Percentiles rank a stretch among this genome's conserved stretches.
Evolutionary conservation across 257 asterid species (phyloP).

Genomic region (Fraxinus americana): DNA sequence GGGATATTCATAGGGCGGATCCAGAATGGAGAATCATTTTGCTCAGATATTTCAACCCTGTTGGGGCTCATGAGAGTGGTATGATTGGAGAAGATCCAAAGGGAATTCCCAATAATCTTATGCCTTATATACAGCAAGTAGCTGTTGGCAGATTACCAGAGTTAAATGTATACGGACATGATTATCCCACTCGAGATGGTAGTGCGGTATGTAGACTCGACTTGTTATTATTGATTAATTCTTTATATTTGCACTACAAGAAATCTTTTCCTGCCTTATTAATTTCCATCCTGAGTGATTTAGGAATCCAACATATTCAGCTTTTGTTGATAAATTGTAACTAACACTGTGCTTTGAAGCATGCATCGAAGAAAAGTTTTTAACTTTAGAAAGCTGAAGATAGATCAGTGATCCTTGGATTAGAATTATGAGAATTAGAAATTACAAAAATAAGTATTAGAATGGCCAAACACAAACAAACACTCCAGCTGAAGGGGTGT

Average conservation of each 20-base stretch:
- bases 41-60: constrained; percentile 93
- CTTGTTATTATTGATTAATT: neutral
- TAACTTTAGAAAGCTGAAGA: no score
- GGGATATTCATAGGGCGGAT: constrained; percentile 75
- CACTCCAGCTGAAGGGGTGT: no score
- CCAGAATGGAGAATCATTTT: constrained; percentile 78
- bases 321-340: neutral
- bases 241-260: neutral
- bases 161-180: constrained; percentile 84
- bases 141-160: constrained; percentile 90
- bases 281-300: neutral
- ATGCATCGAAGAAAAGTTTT: no score
- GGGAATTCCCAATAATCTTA: constrained; percentile 96
- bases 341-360: neutral
- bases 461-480: no score
- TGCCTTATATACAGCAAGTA: constrained; percentile 95
- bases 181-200: constrained; percentile 96
- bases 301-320: neutral
- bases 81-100: constrained; percentile 90
- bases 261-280: neutral
- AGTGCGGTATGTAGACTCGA: constrained; percentile 63
- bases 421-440: no score
- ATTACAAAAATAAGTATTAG: no score
- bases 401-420: no score
- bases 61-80: constrained; percentile 95